These are phyloP conservation scores for Tolypocladium paradoxum DNA, from an alignment of 2,329 filamentous ascomycete species.

Conservation along the genomic window DNA sequence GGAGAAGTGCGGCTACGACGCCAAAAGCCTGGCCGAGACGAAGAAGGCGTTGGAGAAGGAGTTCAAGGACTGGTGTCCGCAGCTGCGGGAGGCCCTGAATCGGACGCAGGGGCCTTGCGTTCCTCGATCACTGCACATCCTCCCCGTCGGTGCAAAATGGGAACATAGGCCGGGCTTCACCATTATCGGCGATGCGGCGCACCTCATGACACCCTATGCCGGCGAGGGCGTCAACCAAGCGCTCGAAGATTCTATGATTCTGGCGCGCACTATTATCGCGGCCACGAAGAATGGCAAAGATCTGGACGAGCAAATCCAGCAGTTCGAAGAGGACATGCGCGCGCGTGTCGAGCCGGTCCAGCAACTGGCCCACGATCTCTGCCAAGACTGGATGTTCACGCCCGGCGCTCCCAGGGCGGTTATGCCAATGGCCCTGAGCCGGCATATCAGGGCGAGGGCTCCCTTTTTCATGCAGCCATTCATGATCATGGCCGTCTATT, in stretches of 20 bases:
- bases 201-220: conserved; percentile 46
- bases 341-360: conserved; percentile 24
- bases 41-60: conserved; percentile 25
- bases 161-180: conserved; percentile 35
- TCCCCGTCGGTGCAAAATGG: conserved; percentile 41
- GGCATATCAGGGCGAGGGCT: conserved; percentile 14
- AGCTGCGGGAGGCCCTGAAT: conserved; percentile 29
- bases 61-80: conserved; percentile 29
- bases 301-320: conserved; percentile 21
- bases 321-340: conserved; percentile 29
- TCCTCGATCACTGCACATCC: conserved; percentile 36
- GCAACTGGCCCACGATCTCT: conserved; percentile 32
- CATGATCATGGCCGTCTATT: background rate
- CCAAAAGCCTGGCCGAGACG: conserved; percentile 24
- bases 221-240: conserved; percentile 50
- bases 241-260: conserved; percentile 40
- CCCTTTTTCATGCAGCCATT: background rate
- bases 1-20: conserved; percentile 32
- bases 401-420: conserved; percentile 30
- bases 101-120: conserved; percentile 26
- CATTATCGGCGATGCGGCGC: conserved; percentile 48
- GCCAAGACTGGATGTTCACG: conserved; percentile 36
- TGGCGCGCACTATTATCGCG: conserved; percentile 32
- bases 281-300: conserved; percentile 11
- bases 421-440: conserved; percentile 25